These are phyloP conservation scores for Aspergillus wentii DNA, from an alignment of 495 filamentous ascomycete species.

Conservation along the genomic window DNA sequence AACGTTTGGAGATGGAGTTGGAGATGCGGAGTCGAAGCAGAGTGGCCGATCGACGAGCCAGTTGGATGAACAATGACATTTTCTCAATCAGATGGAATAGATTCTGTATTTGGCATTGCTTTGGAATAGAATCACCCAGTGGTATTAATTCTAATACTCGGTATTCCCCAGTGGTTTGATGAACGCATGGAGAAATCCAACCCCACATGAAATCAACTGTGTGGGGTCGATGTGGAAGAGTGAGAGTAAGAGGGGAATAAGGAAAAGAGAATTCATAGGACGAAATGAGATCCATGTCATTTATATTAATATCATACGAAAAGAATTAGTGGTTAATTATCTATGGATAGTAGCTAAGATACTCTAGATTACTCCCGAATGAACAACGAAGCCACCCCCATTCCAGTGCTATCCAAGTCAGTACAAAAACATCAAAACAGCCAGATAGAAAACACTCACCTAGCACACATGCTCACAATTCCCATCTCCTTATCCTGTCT, in stretches of 20 bases:
- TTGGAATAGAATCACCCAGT: too few relatives aligned
- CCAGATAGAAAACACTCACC: conserved; percentile 8
- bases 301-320: too few relatives aligned
- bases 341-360: neutral
- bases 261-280: too few relatives aligned
- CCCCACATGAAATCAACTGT: too few relatives aligned
- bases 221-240: too few relatives aligned
- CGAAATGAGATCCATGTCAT: too few relatives aligned
- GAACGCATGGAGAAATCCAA: too few relatives aligned
- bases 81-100: neutral
- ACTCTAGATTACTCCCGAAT: conserved; percentile 68
- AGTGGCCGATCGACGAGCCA: conserved; percentile 8
- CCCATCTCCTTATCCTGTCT: conserved; percentile 67
- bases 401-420: conserved; percentile 54
- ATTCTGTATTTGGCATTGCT: neutral
- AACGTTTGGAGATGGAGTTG: conserved; percentile 4
- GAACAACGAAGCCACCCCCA: conserved; percentile 73
- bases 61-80: conserved; percentile 5
- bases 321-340: too few relatives aligned
- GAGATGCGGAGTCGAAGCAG: conserved; percentile 1
- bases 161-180: too few relatives aligned
- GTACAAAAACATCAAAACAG: neutral
- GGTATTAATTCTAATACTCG: too few relatives aligned
- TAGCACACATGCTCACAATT: conserved; percentile 72
- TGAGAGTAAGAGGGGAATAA: too few relatives aligned